Evolutionary conservation across 2,329 filamentous ascomycete genomes (phyloP).

Genomic region (Ophiostoma ips): DNA sequence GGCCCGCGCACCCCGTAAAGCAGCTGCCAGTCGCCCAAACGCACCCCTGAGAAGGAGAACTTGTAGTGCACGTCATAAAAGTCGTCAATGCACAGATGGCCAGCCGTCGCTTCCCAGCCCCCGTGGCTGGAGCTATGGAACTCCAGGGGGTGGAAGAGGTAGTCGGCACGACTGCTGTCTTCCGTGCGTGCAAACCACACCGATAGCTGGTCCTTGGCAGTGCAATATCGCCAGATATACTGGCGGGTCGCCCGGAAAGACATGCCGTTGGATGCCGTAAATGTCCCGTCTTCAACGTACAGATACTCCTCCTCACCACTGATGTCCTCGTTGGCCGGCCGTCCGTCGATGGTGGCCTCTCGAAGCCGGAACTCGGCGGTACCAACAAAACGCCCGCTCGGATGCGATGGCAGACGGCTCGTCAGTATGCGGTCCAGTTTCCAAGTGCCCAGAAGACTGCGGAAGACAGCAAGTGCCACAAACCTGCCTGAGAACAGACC

Average conservation of each 20-base stretch:
- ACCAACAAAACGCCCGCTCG: constrained; percentile 51
- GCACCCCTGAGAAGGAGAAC: constrained; percentile 47
- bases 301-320: constrained; percentile 44
- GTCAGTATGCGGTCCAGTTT: constrained; percentile 42
- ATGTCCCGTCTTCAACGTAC: constrained; percentile 54
- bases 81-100: constrained; percentile 58
- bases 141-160: constrained; percentile 62
- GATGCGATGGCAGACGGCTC: constrained; percentile 41
- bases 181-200: constrained; percentile 61
- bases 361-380: constrained; percentile 52
- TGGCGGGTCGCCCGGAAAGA: constrained; percentile 47
- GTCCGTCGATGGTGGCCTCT: constrained; percentile 39
- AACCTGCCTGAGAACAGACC: constrained; percentile 34
- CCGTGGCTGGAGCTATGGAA: constrained; percentile 25
- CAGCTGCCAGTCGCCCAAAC: constrained; percentile 43
- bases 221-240: constrained; percentile 61
- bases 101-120: constrained; percentile 50
- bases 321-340: neutral
- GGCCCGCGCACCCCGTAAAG: constrained; percentile 56
- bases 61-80: constrained; percentile 57
- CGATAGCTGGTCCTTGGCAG: constrained; percentile 43
- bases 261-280: constrained; percentile 32
- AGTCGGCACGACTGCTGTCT: constrained; percentile 48
- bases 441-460: constrained; percentile 59
- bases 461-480: constrained; percentile 53